Evolutionary conservation across 352 stramenopile genomes (phyloP).

Genomic region (Phytophthora nicotianae): DNA sequence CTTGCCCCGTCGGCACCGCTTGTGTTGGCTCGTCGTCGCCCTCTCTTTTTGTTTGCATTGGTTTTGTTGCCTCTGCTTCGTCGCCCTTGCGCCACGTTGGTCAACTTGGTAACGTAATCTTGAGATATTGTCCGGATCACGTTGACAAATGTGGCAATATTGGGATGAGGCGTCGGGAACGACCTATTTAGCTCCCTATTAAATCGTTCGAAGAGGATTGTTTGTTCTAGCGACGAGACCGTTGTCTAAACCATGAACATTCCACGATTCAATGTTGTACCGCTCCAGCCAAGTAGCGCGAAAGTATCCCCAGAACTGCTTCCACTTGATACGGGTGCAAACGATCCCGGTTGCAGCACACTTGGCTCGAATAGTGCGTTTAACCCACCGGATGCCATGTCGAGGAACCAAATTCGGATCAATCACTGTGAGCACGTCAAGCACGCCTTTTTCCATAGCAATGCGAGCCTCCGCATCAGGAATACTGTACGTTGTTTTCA

Average conservation of each 20-base stretch:
- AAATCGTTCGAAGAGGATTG: slow-evolving; percentile 7
- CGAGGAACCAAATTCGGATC: not conserved
- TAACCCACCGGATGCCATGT: not conserved
- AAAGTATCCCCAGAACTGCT: not conserved
- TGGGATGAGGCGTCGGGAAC: not conserved
- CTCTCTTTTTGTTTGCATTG: not conserved
- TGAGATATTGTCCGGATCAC: not conserved
- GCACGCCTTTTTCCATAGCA: slow-evolving; percentile 3
- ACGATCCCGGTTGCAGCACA: not conserved
- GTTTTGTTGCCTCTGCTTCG: not conserved
- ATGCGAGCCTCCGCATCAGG: not conserved
- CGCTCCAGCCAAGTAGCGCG: not conserved
- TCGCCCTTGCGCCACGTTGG: not conserved
- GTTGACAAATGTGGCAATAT: not conserved
- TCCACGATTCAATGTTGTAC: slow-evolving; percentile 6
- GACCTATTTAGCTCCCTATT: not conserved
- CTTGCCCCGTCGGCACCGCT: too few species aligned
- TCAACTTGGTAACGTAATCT: not conserved
- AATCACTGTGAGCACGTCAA: not conserved
- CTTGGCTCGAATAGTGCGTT: not conserved
- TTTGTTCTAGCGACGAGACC: slow-evolving; percentile 5
- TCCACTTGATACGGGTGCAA: not conserved
- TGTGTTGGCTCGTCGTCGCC: not conserved
- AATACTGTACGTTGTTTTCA: not conserved
- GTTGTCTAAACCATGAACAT: slow-evolving; percentile 2